Percentiles rank a stretch among this genome's conserved stretches.
Evolutionary conservation across 441 rosid genomes (phyloP).

Genomic region (Sinapis alba): DNA sequence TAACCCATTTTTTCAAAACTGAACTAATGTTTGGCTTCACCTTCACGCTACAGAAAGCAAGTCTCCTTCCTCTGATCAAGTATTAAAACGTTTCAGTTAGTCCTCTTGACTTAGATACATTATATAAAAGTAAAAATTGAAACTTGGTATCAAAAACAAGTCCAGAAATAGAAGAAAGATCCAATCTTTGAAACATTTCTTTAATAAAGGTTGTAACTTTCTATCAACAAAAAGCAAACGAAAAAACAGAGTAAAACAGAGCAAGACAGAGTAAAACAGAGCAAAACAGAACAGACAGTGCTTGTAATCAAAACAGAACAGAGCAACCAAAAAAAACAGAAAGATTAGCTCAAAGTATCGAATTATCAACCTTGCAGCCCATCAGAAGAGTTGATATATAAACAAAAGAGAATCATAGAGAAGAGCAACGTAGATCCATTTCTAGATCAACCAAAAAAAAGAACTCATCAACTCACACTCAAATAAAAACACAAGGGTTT

Average conservation of each 20-base stretch:
- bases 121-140: background rate
- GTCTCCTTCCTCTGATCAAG: slow-evolving; percentile 18
- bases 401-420: background rate
- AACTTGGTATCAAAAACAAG: slow-evolving; percentile 14
- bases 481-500: background rate
- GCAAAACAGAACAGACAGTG: background rate
- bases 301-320: background rate
- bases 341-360: background rate
- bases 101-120: background rate
- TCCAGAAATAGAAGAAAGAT: slow-evolving; percentile 7
- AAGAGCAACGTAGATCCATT: slow-evolving; percentile 17
- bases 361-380: background rate
- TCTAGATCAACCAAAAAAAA: background rate
- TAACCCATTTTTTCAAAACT: slow-evolving; percentile 55
- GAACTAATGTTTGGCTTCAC: slow-evolving; percentile 22
- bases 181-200: slow-evolving; percentile 1
- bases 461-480: background rate
- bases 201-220: background rate
- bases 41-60: slow-evolving; percentile 7
- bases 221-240: background rate
- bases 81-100: slow-evolving; percentile 12
- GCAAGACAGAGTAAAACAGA: background rate
- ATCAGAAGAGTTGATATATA: background rate
- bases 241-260: background rate
- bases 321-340: background rate